These are phyloP conservation scores for Diaporthe sp. DNA, from an alignment of 2,329 filamentous ascomycete species.

Conservation along the genomic window DNA sequence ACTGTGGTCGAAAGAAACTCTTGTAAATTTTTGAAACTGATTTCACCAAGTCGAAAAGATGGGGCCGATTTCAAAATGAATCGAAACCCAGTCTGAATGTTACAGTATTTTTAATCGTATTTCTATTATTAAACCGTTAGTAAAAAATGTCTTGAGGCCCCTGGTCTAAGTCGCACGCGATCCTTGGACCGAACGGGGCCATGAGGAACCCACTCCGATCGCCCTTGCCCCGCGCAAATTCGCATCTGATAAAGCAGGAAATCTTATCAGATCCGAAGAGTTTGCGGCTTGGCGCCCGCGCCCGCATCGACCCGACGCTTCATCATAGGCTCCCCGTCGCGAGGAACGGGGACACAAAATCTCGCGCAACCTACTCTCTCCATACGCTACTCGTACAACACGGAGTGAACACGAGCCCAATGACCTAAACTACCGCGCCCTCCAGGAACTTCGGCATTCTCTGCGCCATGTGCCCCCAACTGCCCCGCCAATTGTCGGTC, in stretches of 20 bases:
- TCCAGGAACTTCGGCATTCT: slow-evolving; percentile 6
- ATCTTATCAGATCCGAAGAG: slow-evolving; percentile 37
- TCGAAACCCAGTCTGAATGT: background rate
- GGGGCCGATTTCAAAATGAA: background rate
- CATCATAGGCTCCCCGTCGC: background rate
- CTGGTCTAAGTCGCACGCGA: background rate
- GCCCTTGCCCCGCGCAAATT: slow-evolving; percentile 25
- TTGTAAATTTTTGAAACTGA: background rate
- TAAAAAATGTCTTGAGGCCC: slow-evolving; percentile 3
- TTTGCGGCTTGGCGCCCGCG: slow-evolving; percentile 34
- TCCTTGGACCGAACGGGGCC: background rate
- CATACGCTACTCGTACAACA: slow-evolving; percentile 11
- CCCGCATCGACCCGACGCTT: slow-evolving; percentile 29
- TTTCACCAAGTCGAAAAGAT: background rate
- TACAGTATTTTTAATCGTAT: background rate
- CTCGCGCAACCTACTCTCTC: slow-evolving; percentile 5
- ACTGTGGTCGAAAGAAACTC: background rate
- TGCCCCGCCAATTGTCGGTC: slow-evolving; percentile 36
- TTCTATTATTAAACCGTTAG: slow-evolving; percentile 22
- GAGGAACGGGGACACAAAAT: slow-evolving; percentile 19
- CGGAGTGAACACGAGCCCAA: slow-evolving; percentile 3
- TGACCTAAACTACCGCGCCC: background rate
- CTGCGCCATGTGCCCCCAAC: slow-evolving; percentile 37
- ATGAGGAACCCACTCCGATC: background rate
- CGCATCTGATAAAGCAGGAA: slow-evolving; percentile 32